Evolutionary conservation across 2,329 filamentous ascomycete species (phyloP).

Genomic region (Trichoderma citrinoviride): DNA sequence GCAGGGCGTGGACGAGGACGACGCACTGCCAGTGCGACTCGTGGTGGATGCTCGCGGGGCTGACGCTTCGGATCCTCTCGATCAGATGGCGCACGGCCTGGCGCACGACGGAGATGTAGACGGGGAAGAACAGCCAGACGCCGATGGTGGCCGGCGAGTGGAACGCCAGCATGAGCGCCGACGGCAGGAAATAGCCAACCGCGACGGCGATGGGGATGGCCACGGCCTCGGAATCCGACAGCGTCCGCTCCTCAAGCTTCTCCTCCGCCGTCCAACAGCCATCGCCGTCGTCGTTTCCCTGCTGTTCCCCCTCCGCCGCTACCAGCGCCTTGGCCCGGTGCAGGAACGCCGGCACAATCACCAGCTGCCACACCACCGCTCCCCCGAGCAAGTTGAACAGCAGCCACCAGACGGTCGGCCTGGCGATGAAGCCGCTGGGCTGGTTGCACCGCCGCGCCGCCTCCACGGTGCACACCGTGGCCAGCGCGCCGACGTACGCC

Average conservation of each 20-base stretch:
- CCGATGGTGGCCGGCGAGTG: conserved; percentile 38
- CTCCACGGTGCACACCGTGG: conserved; percentile 51
- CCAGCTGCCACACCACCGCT: conserved; percentile 51
- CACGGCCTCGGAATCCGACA: conserved; percentile 52
- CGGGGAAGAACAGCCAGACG: conserved; percentile 53
- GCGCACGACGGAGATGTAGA: conserved; percentile 47
- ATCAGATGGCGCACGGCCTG: conserved; percentile 35
- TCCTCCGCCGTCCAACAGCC: not conserved
- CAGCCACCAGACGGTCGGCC: conserved; percentile 44
- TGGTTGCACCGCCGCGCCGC: conserved; percentile 45
- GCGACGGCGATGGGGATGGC: conserved; percentile 52
- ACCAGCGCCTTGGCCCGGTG: conserved; percentile 41
- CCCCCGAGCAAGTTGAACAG: conserved; percentile 50
- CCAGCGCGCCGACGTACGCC: conserved; percentile 45
- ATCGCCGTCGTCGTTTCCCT: conserved; percentile 56
- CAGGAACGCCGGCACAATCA: conserved; percentile 51
- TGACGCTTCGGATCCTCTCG: conserved; percentile 28
- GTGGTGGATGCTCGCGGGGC: conserved; percentile 40
- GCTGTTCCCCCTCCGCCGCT: conserved; percentile 22
- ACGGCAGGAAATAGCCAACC: conserved; percentile 48
- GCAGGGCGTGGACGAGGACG: conserved; percentile 45
- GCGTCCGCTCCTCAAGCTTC: conserved; percentile 32
- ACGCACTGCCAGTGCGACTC: conserved; percentile 42
- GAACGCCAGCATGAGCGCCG: conserved; percentile 46
- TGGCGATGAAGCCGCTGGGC: conserved; percentile 37